Conservation (phyloP, 192 early-diverging fungal species). For the Bifiguratus adelaidae region DNA sequence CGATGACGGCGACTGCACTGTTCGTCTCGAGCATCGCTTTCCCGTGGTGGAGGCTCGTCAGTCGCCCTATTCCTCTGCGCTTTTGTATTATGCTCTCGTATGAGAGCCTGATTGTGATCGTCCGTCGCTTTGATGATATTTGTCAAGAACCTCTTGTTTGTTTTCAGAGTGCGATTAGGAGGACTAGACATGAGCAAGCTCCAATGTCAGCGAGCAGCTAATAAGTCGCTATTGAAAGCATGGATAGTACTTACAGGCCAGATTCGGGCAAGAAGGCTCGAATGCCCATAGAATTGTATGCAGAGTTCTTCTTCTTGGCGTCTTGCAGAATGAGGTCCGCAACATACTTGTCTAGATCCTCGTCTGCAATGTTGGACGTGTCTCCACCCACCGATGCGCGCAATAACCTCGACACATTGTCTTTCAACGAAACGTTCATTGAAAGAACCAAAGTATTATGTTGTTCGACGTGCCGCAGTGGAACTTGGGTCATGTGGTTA, state of each 20-base stretch:
- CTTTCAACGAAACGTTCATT: too few relatives aligned
- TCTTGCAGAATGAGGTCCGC: slow-evolving; percentile 38
- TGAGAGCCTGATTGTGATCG: slow-evolving; percentile 37
- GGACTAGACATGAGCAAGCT: slow-evolving; percentile 13
- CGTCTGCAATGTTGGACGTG: slow-evolving; percentile 16
- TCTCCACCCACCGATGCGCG: slow-evolving; percentile 32
- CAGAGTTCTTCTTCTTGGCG: slow-evolving; percentile 20
- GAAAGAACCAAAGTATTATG: too few relatives aligned
- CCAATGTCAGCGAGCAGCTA: not conserved
- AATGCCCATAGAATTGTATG: slow-evolving; percentile 25
- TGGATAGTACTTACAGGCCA: slow-evolving; percentile 5
- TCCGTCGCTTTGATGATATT: slow-evolving; percentile 44
- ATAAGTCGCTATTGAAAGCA: not conserved
- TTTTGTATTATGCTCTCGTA: too few relatives aligned
- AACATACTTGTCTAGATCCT: slow-evolving; percentile 45
- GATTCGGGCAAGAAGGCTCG: slow-evolving; percentile 21
- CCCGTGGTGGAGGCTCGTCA: slow-evolving; percentile 5
- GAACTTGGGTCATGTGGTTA: too few relatives aligned
- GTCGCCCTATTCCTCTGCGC: slow-evolving; percentile 33
- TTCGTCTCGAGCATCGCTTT: slow-evolving; percentile 1
- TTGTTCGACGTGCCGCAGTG: too few relatives aligned
- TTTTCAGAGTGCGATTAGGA: slow-evolving; percentile 27
- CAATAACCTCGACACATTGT: too few relatives aligned
- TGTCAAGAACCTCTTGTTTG: slow-evolving; percentile 45
- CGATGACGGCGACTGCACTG: not conserved